Evolutionary conservation across 768 basidiomycete genomes (phyloP), one percentile per base, ranked within the genome.

Genomic region (Strobilomyces confusus): DNA sequence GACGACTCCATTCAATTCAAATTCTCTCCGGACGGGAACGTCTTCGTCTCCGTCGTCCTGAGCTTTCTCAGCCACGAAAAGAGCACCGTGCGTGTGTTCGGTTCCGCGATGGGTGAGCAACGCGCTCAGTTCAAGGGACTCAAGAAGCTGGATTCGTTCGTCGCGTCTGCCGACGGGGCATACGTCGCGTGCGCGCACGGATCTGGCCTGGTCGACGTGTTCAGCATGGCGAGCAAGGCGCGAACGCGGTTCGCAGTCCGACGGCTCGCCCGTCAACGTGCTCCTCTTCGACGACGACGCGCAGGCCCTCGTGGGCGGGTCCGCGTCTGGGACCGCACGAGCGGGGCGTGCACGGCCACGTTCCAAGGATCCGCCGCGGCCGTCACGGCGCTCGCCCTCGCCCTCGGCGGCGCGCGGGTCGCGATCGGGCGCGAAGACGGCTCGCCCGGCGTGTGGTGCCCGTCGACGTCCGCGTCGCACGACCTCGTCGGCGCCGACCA

Each of bases 351-450:
- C 43, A 52, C 52, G 38, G 47, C 58, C 26, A 51, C 36, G n/a
- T 44, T 59, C 4, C 51, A 9, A 1, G 40, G 0, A 1, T 45
- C 51, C 25, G 44, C 56, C 3, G 54, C 54, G 3, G 34, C 5
- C 41, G 65, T 67, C 29, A 66, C 58, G 14, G 52, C 63, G 23
- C 47, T 67, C 20, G 56, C 43, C 15, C 11, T 15, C 30, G 37
- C 25, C 0, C 25, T 50, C 20, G 40, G 47, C 19, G 47, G 17
- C 6, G 26, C 32, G 17, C 44, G 33, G 29, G 25, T 64, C 9
- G 53, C 50, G n/a, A 52, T 63, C 40, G 63, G 62, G 5, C 53
- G 59, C 25, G 51, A 59, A 36, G 64, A 65, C 36, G 57, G 58
- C n/a, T 61, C 55, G 30, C 14, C 58, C 46, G 32, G 33, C 22